phyloP scores from a whole-genome alignment of 2,329 filamentous ascomycete genomes.

The Fusarium ambrosium region DNA sequence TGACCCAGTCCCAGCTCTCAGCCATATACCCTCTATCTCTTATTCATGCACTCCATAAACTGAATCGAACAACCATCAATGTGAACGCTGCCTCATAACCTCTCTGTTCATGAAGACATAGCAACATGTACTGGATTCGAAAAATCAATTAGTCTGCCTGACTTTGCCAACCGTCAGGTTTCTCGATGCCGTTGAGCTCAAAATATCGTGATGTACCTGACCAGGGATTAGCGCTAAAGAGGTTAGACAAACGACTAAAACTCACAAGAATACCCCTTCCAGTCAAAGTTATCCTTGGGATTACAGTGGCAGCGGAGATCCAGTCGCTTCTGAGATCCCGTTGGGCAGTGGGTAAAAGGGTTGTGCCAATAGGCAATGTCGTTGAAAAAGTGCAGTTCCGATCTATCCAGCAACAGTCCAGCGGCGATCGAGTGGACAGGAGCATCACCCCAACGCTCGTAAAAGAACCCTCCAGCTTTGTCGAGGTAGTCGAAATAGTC shows the following conservation, averaged over 20 bases:
- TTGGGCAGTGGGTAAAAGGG: conserved; percentile 97
- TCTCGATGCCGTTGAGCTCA: conserved; percentile 83
- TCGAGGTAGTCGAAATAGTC: conserved; percentile 94
- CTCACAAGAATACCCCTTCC: conserved; percentile 98
- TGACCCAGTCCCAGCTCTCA: not conserved
- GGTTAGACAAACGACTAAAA: not conserved
- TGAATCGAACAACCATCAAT: not conserved
- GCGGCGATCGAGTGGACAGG: conserved; percentile 98
- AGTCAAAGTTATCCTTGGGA: conserved; percentile 97
- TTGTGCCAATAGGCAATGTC: conserved; percentile 99
- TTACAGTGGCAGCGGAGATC: conserved; percentile 96
- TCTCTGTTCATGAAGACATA: not conserved
- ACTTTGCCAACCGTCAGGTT: conserved; percentile 78
- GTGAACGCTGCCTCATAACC: not conserved
- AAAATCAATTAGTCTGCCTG: not conserved
- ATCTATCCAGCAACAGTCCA: conserved; percentile 86
- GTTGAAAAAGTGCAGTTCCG: conserved; percentile 98
- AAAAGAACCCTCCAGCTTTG: conserved; percentile 95
- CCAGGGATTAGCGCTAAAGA: not conserved
- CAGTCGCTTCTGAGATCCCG: conserved; percentile 84
- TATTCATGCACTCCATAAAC: not conserved
- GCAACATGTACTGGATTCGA: not conserved
- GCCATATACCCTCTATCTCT: not conserved
- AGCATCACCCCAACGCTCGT: conserved; percentile 98
- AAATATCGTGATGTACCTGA: conserved; percentile 82